Conservation (phyloP, 768 basidiomycete species). For the Gloeopeniophorella convolvens region DNA sequence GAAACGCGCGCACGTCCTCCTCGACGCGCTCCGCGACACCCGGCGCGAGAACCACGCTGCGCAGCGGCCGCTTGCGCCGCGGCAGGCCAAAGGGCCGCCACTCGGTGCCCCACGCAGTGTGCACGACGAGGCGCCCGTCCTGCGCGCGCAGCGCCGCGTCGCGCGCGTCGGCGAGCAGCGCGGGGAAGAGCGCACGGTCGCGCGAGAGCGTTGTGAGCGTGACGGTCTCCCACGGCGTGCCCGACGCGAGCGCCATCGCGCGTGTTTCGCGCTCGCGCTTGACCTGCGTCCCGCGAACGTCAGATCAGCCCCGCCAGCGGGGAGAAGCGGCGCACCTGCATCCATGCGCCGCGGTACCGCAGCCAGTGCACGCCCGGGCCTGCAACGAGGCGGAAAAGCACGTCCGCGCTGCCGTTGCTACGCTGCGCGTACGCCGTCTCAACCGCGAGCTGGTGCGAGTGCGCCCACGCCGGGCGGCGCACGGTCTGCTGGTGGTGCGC, state of each 20-base stretch:
- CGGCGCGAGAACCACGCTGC: slow-evolving; percentile 80
- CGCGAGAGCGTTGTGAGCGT: slow-evolving; percentile 88
- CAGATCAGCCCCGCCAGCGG: too few species aligned
- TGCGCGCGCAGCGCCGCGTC: slow-evolving; percentile 79
- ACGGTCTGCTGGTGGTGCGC: slow-evolving; percentile 45
- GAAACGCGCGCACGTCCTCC: slow-evolving; percentile 72
- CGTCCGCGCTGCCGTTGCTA: slow-evolving; percentile 86
- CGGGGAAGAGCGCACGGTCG: slow-evolving; percentile 75
- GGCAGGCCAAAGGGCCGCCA: slow-evolving; percentile 96
- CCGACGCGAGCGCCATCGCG: slow-evolving; percentile 85
- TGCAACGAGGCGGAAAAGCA: slow-evolving; percentile 88
- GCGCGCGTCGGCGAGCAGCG: slow-evolving; percentile 81
- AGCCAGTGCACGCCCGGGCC: slow-evolving; percentile 95
- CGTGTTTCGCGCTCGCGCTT: slow-evolving; percentile 92
- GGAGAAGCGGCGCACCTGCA: slow-evolving; percentile 57
- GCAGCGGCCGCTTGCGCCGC: slow-evolving; percentile 74
- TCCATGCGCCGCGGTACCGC: slow-evolving; percentile 87
- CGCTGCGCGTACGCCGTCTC: slow-evolving; percentile 86
- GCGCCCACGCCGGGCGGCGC: slow-evolving; percentile 41
- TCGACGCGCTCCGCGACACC: slow-evolving; percentile 85
- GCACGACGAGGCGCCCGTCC: slow-evolving; percentile 92
- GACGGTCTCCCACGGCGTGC: slow-evolving; percentile 95
- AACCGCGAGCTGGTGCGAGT: slow-evolving; percentile 90
- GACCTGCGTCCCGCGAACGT: slow-evolving; percentile 42
- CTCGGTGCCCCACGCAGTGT: slow-evolving; percentile 94